Percentiles rank a stretch among this genome's conserved stretches.
These are phyloP conservation scores for Diaporthe vexans DNA, from an alignment of 2,329 filamentous ascomycete species.

Conservation along the genomic window DNA sequence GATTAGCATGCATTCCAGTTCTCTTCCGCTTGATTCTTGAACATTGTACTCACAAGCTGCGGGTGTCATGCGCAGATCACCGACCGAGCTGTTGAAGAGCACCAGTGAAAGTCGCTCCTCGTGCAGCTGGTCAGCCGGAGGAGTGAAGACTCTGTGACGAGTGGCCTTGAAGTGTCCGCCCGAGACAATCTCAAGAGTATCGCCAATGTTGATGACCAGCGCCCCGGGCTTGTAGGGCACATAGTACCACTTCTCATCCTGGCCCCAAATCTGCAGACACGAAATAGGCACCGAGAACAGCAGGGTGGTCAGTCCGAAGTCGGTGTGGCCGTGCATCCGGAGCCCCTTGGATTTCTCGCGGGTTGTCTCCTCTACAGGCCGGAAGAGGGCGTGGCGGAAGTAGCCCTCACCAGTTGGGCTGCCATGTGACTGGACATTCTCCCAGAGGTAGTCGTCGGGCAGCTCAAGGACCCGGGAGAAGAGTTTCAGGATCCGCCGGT, in stretches of 20 bases:
- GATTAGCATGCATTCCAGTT: not conserved
- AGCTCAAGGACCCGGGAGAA: slow-evolving; percentile 60
- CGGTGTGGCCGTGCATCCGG: slow-evolving; percentile 62
- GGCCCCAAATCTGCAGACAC: slow-evolving; percentile 61
- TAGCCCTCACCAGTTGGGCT: slow-evolving; percentile 59
- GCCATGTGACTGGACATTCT: slow-evolving; percentile 59
- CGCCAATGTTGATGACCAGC: slow-evolving; percentile 64
- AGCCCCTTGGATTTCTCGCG: slow-evolving; percentile 53
- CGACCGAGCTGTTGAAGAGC: slow-evolving; percentile 61
- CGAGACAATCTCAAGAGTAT: slow-evolving; percentile 59
- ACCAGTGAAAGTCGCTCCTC: slow-evolving; percentile 58
- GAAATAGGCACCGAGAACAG: slow-evolving; percentile 63
- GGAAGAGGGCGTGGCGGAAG: slow-evolving; percentile 60
- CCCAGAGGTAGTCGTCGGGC: slow-evolving; percentile 59
- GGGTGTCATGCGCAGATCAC: slow-evolving; percentile 58
- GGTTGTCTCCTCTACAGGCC: slow-evolving; percentile 52
- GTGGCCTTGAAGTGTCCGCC: slow-evolving; percentile 63
- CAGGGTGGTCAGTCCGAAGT: slow-evolving; percentile 61
- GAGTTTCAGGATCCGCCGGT: slow-evolving; percentile 56
- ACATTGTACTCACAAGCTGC: slow-evolving; percentile 44
- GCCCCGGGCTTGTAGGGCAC: slow-evolving; percentile 60
- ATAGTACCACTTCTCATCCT: slow-evolving; percentile 61
- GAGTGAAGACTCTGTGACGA: slow-evolving; percentile 58
- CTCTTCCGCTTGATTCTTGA: not conserved
- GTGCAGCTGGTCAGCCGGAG: slow-evolving; percentile 56